Conservation (phyloP, 257 asterid species). For the Jaltomata sinuosa region DNA sequence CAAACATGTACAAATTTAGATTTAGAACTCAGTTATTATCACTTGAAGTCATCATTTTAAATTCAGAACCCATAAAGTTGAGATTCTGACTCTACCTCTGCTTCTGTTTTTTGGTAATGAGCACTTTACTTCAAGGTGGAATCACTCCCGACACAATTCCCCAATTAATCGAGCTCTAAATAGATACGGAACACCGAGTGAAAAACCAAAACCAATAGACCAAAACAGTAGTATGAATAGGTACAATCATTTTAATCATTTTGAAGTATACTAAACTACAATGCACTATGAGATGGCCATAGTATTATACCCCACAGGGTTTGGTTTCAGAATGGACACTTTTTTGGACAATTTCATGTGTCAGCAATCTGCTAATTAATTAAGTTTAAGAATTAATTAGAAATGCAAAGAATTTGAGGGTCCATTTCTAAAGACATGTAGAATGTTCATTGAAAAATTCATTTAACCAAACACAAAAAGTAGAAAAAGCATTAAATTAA, state of each 20-base stretch:
- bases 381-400: neutral
- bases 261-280: neutral
- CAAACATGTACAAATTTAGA: too few species aligned
- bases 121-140: neutral
- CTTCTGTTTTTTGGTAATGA: too few species aligned
- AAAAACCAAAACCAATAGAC: fast-evolving
- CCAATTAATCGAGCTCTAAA: neutral
- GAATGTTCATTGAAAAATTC: neutral
- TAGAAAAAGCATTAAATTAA: neutral
- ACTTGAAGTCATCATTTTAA: too few species aligned
- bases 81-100: too few species aligned
- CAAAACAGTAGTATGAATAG: neutral
- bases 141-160: neutral
- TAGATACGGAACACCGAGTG: neutral
- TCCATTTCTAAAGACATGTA: constrained; percentile 1
- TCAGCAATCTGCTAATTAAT: neutral
- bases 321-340: neutral
- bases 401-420: neutral
- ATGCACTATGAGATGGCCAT: neutral
- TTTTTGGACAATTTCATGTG: neutral
- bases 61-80: too few species aligned
- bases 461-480: neutral
- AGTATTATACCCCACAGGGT: neutral
- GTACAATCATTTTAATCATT: neutral
- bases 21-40: too few species aligned